Evolutionary conservation across 768 basidiomycete species (phyloP), one percentile per base, ranked within the genome.

Genomic region (Kwoniella sp.): DNA sequence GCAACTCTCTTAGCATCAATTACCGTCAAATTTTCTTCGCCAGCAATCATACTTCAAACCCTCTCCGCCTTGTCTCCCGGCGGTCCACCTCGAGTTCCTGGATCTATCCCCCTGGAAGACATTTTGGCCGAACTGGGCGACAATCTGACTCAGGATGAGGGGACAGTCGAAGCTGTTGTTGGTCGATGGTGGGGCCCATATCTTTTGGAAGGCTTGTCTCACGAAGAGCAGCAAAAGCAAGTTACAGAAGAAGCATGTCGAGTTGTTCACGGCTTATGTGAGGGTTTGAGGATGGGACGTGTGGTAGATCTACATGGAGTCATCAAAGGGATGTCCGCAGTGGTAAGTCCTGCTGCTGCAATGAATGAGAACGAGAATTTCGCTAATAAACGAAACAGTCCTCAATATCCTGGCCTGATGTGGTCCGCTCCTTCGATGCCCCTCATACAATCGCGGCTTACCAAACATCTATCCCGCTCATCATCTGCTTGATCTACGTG

Each of bases 391-490:
- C 22, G 10, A 9, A n/a, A 10, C 60, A 72, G 64, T 46, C 65
- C 7, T 60, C 83, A 27, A 79, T 94, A 58, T 86, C 90, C 72
- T 95, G 92, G 91, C 84, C 91, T 30, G 85, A 83, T 60, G 86
- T 92, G 65, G 88, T 97, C 75, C 86, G 87, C 67, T 86, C 89
- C 2, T 95, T 95, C 73, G 95, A 98, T 83, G 85, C 87, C 80
- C 84, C 88, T 6, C 88, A 90, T 77, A 86, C 91, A 50, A 86
- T 88, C 65, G 89, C 90, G 6, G 90, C 92, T 15, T 92, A 95
- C 77, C 93, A 91, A 2, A 88, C 90, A 30, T 91, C 91, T 0
- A 81, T 97, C 69, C 92, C 94, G 72, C 85, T 96, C 54, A 81
- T 97, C 71, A 90, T 95, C 55, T 88, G 91, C 64, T 87, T 97